phyloP scores from a whole-genome alignment of 164 flowering plant species.

The Santalum album region DNA sequence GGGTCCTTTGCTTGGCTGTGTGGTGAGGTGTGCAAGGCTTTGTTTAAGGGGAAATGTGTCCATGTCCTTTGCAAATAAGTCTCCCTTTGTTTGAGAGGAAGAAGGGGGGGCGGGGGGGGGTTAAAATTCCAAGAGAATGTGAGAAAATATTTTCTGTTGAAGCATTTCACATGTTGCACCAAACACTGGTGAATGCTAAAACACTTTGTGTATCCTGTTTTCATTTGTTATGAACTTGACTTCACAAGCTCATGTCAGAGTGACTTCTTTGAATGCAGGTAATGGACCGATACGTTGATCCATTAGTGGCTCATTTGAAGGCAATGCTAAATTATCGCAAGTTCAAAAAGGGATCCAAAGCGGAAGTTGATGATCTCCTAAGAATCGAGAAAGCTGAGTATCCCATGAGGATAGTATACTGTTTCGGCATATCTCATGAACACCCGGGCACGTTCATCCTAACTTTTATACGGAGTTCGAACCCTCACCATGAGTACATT shows the following conservation, averaged over 20 bases:
- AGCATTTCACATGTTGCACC: no score
- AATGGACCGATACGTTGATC: slow-evolving; percentile 95
- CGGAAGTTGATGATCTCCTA: slow-evolving; percentile 84
- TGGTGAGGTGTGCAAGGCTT: no score
- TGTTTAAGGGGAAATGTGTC: no score
- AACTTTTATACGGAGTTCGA: slow-evolving; percentile 73
- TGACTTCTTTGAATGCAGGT: slow-evolving; percentile 38
- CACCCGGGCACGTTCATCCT: slow-evolving; percentile 92
- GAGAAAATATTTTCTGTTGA: no score
- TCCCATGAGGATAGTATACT: slow-evolving; percentile 81
- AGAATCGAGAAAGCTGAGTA: slow-evolving; percentile 66
- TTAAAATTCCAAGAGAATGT: no score
- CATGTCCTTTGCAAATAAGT: no score
- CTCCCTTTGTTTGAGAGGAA: no score
- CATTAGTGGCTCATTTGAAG: slow-evolving; percentile 74
- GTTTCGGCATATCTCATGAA: slow-evolving; percentile 91
- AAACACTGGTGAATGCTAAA: no score
- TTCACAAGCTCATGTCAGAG: background rate
- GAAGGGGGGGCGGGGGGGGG: no score
- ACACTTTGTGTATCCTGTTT: no score
- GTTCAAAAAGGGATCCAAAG: slow-evolving; percentile 69
- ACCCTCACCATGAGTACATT: slow-evolving; percentile 90
- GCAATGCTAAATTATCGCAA: slow-evolving; percentile 83
- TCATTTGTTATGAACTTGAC: background rate
- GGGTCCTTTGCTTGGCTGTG: no score